These are phyloP conservation scores for Physaria fendleri DNA, from an alignment of 345 rosid genomes.

Conservation along the genomic window DNA sequence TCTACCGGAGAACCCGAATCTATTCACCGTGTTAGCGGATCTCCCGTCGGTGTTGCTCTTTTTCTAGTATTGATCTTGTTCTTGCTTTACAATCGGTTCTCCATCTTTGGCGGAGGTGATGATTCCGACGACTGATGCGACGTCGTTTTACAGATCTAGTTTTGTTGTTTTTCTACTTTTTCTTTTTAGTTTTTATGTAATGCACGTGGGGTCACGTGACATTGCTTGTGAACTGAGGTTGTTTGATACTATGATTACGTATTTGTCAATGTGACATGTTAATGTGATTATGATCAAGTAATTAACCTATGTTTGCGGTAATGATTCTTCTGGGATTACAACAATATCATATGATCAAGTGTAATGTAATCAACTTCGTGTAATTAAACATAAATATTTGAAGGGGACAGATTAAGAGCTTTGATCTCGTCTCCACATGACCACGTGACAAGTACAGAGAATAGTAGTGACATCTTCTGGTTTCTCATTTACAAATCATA, in stretches of 20 bases:
- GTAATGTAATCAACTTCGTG: too few species aligned
- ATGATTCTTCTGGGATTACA: too few species aligned
- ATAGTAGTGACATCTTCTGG: background rate
- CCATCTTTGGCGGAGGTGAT: conserved; percentile 75
- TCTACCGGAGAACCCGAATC: conserved; percentile 61
- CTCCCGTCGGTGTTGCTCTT: conserved; percentile 70
- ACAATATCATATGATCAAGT: too few species aligned
- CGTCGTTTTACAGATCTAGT: conserved; percentile 25
- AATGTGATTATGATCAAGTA: background rate
- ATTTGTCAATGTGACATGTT: background rate
- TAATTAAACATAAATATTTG: background rate
- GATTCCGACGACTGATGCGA: conserved; percentile 39
- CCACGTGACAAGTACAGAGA: conserved; percentile 15
- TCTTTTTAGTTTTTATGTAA: background rate
- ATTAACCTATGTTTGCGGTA: too few species aligned
- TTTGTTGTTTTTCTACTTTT: conserved; percentile 1
- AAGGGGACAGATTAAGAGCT: conserved; percentile 18
- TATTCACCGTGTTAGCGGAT: conserved; percentile 65
- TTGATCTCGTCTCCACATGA: conserved; percentile 16
- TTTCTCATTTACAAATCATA: conserved; percentile 11
- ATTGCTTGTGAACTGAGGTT: background rate
- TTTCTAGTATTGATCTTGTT: conserved; percentile 54
- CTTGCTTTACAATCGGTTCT: conserved; percentile 61
- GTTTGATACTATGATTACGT: background rate
- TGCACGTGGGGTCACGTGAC: conserved; percentile 26